A percentile compares a stretch with the other conserved stretches of the same genome.
These are phyloP conservation scores for Gynochthodes officinalis DNA, from an alignment of 257 asterid genomes.

Conservation along the genomic window DNA sequence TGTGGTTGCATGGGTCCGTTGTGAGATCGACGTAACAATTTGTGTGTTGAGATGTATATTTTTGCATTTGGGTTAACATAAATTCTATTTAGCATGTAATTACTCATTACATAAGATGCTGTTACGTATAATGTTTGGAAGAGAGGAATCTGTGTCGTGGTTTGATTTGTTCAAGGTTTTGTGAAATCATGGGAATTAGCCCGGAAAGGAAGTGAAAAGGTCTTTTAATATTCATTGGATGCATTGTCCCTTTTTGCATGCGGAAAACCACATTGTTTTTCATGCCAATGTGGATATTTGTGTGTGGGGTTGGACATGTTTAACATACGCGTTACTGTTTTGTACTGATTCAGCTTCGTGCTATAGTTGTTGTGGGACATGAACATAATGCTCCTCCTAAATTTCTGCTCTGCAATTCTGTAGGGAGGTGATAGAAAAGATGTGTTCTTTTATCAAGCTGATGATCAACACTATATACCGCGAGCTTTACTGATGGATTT, in stretches of 20 bases:
- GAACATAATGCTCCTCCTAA: conserved; percentile 1
- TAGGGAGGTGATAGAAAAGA: conserved; percentile 99
- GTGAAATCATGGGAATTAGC: neutral
- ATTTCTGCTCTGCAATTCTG: conserved; percentile 17
- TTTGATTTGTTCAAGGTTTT: neutral
- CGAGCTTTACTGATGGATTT: conserved; percentile 96
- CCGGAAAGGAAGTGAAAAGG: neutral
- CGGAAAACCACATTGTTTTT: neutral
- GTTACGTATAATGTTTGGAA: neutral
- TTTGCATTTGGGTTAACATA: neutral
- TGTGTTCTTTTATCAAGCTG: conserved; percentile 99
- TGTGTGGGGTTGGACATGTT: too few relatives aligned
- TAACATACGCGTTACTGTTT: too few relatives aligned
- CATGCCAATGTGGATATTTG: neutral
- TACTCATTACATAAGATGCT: neutral
- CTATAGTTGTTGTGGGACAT: neutral
- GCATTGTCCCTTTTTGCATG: neutral
- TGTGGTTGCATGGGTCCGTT: neutral
- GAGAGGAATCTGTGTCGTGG: neutral
- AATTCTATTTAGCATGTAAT: neutral
- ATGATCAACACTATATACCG: conserved; percentile 96
- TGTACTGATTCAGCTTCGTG: too few relatives aligned
- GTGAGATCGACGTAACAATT: neutral
- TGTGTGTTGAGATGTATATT: neutral
- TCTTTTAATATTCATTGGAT: neutral